These are phyloP conservation scores for Ceratocystis ficicola DNA, from an alignment of 2,329 filamentous ascomycete genomes.

Conservation along the genomic window DNA sequence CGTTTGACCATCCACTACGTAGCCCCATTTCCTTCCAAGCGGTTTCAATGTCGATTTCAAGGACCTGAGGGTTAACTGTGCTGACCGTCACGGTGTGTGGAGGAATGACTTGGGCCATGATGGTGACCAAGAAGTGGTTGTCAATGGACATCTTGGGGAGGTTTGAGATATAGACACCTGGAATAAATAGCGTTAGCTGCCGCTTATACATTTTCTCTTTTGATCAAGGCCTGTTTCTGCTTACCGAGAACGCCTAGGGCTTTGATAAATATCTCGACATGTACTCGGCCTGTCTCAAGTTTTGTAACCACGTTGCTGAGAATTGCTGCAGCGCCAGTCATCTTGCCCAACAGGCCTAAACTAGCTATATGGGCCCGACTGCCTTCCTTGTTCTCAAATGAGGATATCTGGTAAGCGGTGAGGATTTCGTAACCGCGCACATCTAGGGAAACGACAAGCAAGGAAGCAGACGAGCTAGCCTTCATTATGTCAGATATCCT, in stretches of 20 bases:
- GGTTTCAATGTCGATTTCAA: conserved; percentile 62
- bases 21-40: conserved; percentile 70
- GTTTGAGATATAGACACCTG: conserved; percentile 64
- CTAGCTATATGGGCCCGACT: conserved; percentile 47
- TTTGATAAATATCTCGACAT: conserved; percentile 60
- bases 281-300: conserved; percentile 42
- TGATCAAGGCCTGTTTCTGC: conserved; percentile 24
- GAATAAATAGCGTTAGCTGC: neutral
- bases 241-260: conserved; percentile 62
- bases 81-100: conserved; percentile 50
- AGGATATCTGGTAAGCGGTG: conserved; percentile 54
- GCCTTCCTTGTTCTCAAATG: conserved; percentile 38
- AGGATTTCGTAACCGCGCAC: conserved; percentile 68
- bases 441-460: conserved; percentile 52
- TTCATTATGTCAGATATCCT: conserved; percentile 44
- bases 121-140: conserved; percentile 58
- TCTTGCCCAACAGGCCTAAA: conserved; percentile 71
- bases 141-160: conserved; percentile 49
- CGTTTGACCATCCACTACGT: conserved; percentile 65
- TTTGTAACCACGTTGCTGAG: conserved; percentile 46
- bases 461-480: conserved; percentile 33
- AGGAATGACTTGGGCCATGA: conserved; percentile 60
- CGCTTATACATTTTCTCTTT: conserved; percentile 16
- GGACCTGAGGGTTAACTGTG: conserved; percentile 41
- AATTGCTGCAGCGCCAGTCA: conserved; percentile 76